Evolutionary conservation across 164 flowering plant genomes (phyloP).

Genomic region (Tetracentron sinense): DNA sequence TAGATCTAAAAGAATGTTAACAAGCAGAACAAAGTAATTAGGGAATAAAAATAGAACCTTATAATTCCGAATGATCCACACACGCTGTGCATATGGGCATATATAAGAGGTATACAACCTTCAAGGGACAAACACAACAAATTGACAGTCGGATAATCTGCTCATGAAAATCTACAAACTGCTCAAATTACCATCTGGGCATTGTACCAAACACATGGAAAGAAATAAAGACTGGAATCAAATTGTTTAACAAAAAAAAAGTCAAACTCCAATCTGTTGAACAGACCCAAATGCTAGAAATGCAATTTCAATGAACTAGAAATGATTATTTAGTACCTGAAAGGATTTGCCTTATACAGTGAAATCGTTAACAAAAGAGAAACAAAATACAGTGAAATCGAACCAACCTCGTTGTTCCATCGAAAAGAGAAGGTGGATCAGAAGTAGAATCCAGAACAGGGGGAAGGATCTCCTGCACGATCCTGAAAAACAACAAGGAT

Average conservation of each 20-base stretch:
- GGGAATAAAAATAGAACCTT: too few relatives aligned
- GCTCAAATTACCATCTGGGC: background rate
- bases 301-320: too few relatives aligned
- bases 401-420: constrained; percentile 60
- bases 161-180: too few relatives aligned
- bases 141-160: too few relatives aligned
- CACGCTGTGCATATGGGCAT: constrained; percentile 86
- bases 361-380: background rate
- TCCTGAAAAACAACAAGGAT: constrained; percentile 13
- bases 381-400: background rate
- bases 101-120: constrained; percentile 68
- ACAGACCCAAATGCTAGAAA: too few relatives aligned
- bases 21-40: too few relatives aligned
- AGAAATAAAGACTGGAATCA: too few relatives aligned
- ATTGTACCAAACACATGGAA: constrained; percentile 6
- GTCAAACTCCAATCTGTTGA: too few relatives aligned
- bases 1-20: too few relatives aligned
- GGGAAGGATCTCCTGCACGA: constrained; percentile 41
- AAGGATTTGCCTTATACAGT: too few relatives aligned
- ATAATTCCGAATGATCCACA: constrained; percentile 73
- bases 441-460: constrained; percentile 52
- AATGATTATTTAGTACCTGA: too few relatives aligned
- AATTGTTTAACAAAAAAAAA: too few relatives aligned
- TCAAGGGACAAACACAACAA: constrained; percentile 14
- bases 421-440: constrained; percentile 55